Base-by-base conservation (phyloP, 371 early-diverging fungal genomes). In the Mucor saturninus region DNA sequence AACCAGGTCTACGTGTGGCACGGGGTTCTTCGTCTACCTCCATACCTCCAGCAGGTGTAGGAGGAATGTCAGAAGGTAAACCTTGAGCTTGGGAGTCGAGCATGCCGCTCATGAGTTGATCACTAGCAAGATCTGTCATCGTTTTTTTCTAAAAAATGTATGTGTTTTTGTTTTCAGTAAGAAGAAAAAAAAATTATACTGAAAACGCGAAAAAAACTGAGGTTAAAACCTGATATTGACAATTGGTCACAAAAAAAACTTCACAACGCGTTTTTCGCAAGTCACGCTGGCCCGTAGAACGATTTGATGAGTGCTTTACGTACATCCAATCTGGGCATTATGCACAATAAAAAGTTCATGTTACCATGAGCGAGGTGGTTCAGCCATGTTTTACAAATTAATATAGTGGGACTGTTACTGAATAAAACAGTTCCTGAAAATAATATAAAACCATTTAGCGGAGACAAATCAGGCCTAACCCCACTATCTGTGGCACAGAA, bases 1-100 rank as follows among this genome's bases (percentile, higher is more conserved):
- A 64, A 5, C 48, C 52, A 38, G 61, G 30, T 74, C 82, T 39
- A 64, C 68, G 32, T 61, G 59, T 10, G 61, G 72, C 35, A 42
- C 59, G 68, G 29, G 62, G 42, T 40, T 66, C 54, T 21, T 64
- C 69, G 21, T 72, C 75, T 4, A 70, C 49, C 43, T 76, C 75
- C 64, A 76, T 72, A 4, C 74, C 73, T n/a, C 59, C 59, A 5
- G 73, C 75, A 26, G 76, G 73, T 11, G 68, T 73, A 29, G 76
- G 73, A 15, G 69, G 72, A 4, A 68, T 54, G 5, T 71, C 71
- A 52, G 64, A 71, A 28, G 61, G 28, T 11, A 66, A 46, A 11
- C 73, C 69, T 10, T 32, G 59, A 14, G 56, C 67, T 45, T 75
- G 75, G 32, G 75, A 70, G 54, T 66, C 72, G 14, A 72, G 54